phyloP scores from a whole-genome alignment of 2,329 filamentous ascomycete species.

The Aspergillus flavus region DNA sequence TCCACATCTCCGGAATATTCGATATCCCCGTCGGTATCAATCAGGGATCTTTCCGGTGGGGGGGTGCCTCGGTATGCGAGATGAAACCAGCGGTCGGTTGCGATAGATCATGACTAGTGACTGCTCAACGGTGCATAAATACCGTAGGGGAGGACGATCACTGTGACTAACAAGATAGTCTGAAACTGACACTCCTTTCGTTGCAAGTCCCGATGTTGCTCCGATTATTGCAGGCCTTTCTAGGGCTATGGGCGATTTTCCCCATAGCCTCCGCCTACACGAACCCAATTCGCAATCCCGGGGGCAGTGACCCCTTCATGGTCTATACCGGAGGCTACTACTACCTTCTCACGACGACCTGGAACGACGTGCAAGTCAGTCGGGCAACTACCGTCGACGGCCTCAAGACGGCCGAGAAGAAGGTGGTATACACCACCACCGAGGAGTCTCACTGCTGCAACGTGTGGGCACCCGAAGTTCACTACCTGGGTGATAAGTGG shows the following conservation, averaged over 20 bases:
- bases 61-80: background rate
- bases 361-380: constrained; percentile 58
- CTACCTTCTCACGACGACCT: constrained; percentile 60
- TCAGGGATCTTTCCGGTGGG: constrained; percentile 3
- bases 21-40: background rate
- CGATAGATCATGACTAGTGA: background rate
- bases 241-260: background rate
- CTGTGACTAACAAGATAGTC: background rate
- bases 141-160: background rate
- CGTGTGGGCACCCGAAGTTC: constrained; percentile 62
- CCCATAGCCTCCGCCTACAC: constrained; percentile 40
- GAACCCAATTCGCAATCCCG: constrained; percentile 55
- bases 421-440: constrained; percentile 54
- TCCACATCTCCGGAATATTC: constrained; percentile 2
- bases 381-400: constrained; percentile 58
- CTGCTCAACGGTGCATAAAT: background rate
- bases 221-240: background rate
- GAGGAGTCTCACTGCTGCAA: constrained; percentile 55
- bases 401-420: constrained; percentile 56
- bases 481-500: constrained; percentile 54
- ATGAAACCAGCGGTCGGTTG: background rate
- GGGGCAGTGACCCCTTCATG: constrained; percentile 58
- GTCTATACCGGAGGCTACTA: constrained; percentile 58
- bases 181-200: too few species aligned
- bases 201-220: background rate